These are phyloP conservation scores for Apiotrichum mycotoxinovorans DNA, from an alignment of 1,284 basidiomycete genomes.

Conservation along the genomic window DNA sequence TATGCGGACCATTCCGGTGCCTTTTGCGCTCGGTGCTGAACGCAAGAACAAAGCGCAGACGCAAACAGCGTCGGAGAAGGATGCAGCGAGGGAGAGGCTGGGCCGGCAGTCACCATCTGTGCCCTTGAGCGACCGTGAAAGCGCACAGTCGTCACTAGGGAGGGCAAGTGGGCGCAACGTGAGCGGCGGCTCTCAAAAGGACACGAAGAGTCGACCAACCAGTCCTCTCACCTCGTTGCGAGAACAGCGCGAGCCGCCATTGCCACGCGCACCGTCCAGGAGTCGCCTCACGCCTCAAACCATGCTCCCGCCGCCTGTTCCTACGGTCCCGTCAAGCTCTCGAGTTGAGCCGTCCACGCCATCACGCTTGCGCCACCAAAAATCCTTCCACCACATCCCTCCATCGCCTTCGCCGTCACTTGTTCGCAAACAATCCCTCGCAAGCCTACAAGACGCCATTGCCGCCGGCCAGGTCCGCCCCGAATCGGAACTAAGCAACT, in stretches of 20 bases:
- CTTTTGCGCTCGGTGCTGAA: slow-evolving; percentile 16
- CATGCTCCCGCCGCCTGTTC: slow-evolving; percentile 16
- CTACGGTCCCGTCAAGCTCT: slow-evolving; percentile 8
- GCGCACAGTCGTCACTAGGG: not conserved
- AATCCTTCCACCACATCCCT: slow-evolving; percentile 38
- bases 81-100: not conserved
- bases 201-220: not conserved
- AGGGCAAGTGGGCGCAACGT: not conserved
- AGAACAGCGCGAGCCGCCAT: not conserved
- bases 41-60: slow-evolving; percentile 10
- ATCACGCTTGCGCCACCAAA: slow-evolving; percentile 41
- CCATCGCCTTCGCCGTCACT: slow-evolving; percentile 28
- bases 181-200: not conserved
- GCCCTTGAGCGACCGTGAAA: not conserved
- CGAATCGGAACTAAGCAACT: slow-evolving; percentile 9
- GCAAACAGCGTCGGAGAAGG: not conserved
- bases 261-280: not conserved
- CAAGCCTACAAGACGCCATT: slow-evolving; percentile 40
- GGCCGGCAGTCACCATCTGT: slow-evolving; percentile 1
- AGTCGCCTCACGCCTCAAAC: not conserved
- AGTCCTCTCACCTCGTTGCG: slow-evolving; percentile 1
- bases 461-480: slow-evolving; percentile 18
- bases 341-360: slow-evolving; percentile 12
- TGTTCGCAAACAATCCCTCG: slow-evolving; percentile 40
- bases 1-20: slow-evolving; percentile 22